Base-by-base conservation (phyloP, 768 basidiomycete genomes). In the Trametes cinnabarina region DNA sequence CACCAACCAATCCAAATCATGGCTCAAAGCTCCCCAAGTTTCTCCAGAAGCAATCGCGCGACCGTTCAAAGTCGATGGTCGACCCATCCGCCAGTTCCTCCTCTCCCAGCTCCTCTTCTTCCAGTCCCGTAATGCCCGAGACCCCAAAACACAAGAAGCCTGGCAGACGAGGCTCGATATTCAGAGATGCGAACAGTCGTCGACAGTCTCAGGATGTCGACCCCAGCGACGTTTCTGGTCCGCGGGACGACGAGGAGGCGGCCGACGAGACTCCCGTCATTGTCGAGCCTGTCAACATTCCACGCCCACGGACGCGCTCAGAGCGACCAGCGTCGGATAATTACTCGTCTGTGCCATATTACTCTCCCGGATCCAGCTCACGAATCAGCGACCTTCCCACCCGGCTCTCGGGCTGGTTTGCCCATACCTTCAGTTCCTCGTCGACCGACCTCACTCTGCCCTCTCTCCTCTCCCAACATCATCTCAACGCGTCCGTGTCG, bases 331-430 rank as follows among this genome's bases (percentile, higher is more conserved):
- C 76, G 51, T 79, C 76, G 65, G 17, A 74, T 73, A 72, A 76
- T 63, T 76, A 74, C 65, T 76, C 74, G 44, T 66, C 75, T 25
- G 72, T 78, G 58, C 79, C 80, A 59, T 74, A 79, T 58, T 80
- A 78, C 51, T 73, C 78, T 28, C 64, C 75, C 55, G 72, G 76
- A n/a, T 78, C 81, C 37, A 72, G 73, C 43, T 68, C 77, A 14
- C 79, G 82, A 52, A 80, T 89, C 59, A 75, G 81, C 60, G 88
- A 90, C 74, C 79, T 92, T 28, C 86, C 90, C 1, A 85, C 84
- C 14, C 80, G 90, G 0, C 82, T 92, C 43, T 85, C 88, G 0
- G 88, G 90, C 64, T 90, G 90, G 90, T 81, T 92, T 72, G 82
- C 86, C 0, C 88, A 91, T 70, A 87, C 87, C 0, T 89, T 92